phyloP scores from a whole-genome alignment of 108 stramenopile species.

The Skeletonema tropicum region DNA sequence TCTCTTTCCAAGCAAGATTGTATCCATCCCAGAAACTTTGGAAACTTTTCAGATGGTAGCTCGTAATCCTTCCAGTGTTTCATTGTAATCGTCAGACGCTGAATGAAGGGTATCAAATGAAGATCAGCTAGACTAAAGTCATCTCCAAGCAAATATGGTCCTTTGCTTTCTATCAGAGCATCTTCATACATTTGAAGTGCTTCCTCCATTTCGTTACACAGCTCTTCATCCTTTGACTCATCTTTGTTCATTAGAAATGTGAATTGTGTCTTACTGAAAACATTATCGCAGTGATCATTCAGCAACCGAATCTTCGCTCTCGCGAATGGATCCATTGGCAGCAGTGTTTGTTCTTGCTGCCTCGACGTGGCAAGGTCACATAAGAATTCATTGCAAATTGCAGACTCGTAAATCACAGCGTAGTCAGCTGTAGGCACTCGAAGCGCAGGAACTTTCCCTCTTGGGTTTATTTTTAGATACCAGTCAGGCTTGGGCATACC shows the following conservation, averaged over 20 bases:
- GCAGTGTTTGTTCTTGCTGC: conserved; percentile 21
- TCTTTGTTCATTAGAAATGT: conserved; percentile 58
- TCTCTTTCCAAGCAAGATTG: conserved; percentile 41
- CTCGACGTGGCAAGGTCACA: conserved; percentile 45
- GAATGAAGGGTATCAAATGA: conserved; percentile 56
- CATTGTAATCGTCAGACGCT: conserved; percentile 36
- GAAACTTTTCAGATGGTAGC: conserved; percentile 44
- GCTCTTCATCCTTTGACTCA: conserved; percentile 20
- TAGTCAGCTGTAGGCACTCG: conserved; percentile 37
- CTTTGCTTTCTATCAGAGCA: conserved; percentile 22
- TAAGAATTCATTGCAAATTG: conserved; percentile 57
- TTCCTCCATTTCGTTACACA: conserved; percentile 34
- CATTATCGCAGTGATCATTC: conserved; percentile 55
- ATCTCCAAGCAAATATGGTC: conserved; percentile 45
- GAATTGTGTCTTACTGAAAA: conserved; percentile 41
- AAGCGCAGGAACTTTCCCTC: conserved; percentile 56
- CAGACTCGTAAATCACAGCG: conserved; percentile 50
- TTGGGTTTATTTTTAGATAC: conserved; percentile 54
- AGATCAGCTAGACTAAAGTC: conserved; percentile 52
- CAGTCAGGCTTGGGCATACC: conserved; percentile 39
- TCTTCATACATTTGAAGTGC: conserved; percentile 37
- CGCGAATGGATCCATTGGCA: conserved; percentile 32
- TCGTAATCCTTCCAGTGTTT: conserved; percentile 54
- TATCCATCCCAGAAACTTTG: conserved; percentile 38
- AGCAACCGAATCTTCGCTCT: conserved; percentile 49